These are phyloP conservation scores for Tetradesmus lagerheimii DNA, from an alignment of 139 green algal genomes.

Conservation along the genomic window DNA sequence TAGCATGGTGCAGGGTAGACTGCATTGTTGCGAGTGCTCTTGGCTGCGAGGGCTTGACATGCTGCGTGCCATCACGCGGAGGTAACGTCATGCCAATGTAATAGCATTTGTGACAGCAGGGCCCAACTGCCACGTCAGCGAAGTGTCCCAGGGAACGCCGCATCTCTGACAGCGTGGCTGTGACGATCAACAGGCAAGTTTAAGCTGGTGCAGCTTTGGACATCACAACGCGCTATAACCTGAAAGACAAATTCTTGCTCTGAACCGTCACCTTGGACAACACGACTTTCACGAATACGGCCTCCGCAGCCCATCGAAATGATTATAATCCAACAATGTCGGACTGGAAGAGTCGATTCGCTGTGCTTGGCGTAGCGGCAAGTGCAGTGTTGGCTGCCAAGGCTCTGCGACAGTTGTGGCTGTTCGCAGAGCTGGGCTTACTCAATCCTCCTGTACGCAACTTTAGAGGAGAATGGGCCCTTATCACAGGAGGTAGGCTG, in stretches of 20 bases:
- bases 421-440: neutral
- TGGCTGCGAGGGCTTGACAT: too few relatives aligned
- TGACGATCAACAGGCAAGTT: neutral
- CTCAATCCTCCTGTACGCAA: neutral
- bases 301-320: neutral
- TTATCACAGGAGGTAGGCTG: conserved; percentile 32
- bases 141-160: neutral
- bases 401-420: neutral
- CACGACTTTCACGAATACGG: too few relatives aligned
- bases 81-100: too few relatives aligned
- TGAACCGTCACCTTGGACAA: neutral
- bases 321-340: neutral
- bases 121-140: neutral
- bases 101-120: too few relatives aligned
- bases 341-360: neutral
- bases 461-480: neutral
- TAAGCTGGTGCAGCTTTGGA: too few relatives aligned
- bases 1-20: too few relatives aligned
- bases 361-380: neutral
- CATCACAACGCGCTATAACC: too few relatives aligned
- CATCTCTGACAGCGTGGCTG: neutral
- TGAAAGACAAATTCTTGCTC: neutral
- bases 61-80: too few relatives aligned
- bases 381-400: neutral
- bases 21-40: too few relatives aligned